These are phyloP conservation scores for Penicillium nordicum DNA, from an alignment of 2,329 filamentous ascomycete species.

Conservation along the genomic window DNA sequence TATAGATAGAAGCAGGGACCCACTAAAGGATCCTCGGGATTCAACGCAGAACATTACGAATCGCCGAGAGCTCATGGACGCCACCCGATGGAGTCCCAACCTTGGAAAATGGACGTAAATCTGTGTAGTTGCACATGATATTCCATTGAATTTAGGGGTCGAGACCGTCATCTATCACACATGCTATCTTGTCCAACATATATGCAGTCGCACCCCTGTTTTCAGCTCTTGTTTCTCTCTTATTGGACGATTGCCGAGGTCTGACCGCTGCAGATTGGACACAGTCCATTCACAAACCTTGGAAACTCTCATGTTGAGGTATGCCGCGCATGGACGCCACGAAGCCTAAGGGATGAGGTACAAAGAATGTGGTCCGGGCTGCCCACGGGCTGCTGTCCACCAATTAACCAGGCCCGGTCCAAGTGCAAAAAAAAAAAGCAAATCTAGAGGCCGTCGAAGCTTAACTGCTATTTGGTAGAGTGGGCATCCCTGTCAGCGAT, in stretches of 20 bases:
- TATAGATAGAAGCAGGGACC: conserved; percentile 18
- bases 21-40: conserved; percentile 3
- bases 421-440: too few species aligned
- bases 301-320: conserved; percentile 65
- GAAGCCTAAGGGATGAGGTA: conserved; percentile 75
- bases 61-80: conserved; percentile 8
- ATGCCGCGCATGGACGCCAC: conserved; percentile 86
- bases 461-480: conserved; percentile 39
- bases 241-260: background rate
- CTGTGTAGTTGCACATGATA: conserved; percentile 3
- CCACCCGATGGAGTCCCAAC: conserved; percentile 8
- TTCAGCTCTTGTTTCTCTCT: background rate
- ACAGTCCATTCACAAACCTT: conserved; percentile 65
- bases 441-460: background rate
- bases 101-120: background rate
- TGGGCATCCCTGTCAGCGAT: conserved; percentile 58
- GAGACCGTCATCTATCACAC: background rate
- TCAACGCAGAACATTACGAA: conserved; percentile 14
- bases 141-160: background rate
- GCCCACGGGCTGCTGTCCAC: conserved; percentile 61
- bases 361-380: conserved; percentile 71
- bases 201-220: background rate
- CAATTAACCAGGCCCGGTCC: conserved; percentile 56
- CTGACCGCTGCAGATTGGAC: conserved; percentile 41
- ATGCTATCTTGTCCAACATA: background rate